These are phyloP conservation scores for Phlegmacium glaucopus DNA, from an alignment of 768 basidiomycete genomes.

Conservation along the genomic window DNA sequence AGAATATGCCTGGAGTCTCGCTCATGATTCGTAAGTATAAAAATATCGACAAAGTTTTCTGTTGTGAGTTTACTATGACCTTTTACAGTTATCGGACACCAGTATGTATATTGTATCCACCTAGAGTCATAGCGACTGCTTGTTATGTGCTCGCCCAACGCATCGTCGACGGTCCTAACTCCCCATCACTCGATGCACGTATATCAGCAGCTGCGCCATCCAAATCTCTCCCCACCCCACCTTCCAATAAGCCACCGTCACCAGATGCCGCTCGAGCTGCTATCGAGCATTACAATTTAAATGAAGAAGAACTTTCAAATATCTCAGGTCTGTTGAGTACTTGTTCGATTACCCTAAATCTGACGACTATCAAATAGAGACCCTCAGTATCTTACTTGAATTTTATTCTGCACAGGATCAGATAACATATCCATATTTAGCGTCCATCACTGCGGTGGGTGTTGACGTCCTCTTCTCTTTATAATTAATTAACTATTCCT, in stretches of 20 bases:
- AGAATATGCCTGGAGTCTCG: constrained; percentile 83
- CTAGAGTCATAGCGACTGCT: constrained; percentile 71
- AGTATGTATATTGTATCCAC: constrained; percentile 65
- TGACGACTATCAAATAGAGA: constrained; percentile 39
- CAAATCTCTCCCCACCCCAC: constrained; percentile 77
- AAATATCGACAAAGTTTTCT: not conserved
- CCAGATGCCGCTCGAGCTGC: constrained; percentile 68
- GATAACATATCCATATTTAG: constrained; percentile 44
- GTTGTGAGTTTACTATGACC: constrained; percentile 5
- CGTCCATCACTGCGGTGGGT: constrained; percentile 49
- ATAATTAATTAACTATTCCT: constrained; percentile 7
- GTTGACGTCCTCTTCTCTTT: not conserved
- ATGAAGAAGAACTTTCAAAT: constrained; percentile 50
- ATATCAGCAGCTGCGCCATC: constrained; percentile 70
- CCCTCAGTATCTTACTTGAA: constrained; percentile 63
- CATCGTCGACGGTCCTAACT: constrained; percentile 68
- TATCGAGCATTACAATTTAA: constrained; percentile 64
- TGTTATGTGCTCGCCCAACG: constrained; percentile 77
- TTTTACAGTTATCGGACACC: constrained; percentile 72
- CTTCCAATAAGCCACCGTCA: constrained; percentile 69
- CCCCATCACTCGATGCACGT: constrained; percentile 70
- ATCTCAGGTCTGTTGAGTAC: constrained; percentile 51
- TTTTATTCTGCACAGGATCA: constrained; percentile 68
- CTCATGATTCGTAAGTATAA: constrained; percentile 75
- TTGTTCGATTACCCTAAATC: not conserved